A percentile compares a stretch with the other conserved stretches of the same genome.
These are phyloP conservation scores for Euphrasia confusa DNA, from an alignment of 257 asterid genomes.

Conservation along the genomic window DNA sequence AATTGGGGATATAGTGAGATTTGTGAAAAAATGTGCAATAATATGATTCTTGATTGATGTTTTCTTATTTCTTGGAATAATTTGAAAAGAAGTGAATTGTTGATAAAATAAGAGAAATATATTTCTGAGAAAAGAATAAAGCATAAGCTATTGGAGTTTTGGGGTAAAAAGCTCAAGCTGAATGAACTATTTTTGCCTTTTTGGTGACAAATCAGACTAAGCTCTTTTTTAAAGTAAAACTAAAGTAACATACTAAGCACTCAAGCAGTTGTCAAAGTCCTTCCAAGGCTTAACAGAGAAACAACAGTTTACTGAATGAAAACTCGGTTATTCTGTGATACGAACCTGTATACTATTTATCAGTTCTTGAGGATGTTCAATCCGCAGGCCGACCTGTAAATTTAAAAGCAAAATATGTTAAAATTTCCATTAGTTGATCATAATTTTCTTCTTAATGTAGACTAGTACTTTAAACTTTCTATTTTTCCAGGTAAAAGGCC, in stretches of 20 bases:
- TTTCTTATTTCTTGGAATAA: too few relatives aligned
- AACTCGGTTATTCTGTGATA: not conserved
- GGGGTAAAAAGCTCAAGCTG: not conserved
- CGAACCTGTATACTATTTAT: conserved; percentile 81
- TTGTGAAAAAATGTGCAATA: not conserved
- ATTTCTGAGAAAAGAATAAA: too few relatives aligned
- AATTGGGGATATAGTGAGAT: not conserved
- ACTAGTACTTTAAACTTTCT: conserved; percentile 2
- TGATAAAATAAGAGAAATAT: too few relatives aligned
- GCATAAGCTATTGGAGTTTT: not conserved
- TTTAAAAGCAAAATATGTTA: conserved; percentile 17
- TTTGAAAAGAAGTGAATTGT: too few relatives aligned
- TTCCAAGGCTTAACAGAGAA: not conserved
- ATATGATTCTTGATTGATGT: too few relatives aligned
- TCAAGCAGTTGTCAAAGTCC: conserved; percentile 8
- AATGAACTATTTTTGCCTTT: too few relatives aligned
- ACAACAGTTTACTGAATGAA: conserved; percentile 3
- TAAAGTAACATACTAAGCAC: not conserved
- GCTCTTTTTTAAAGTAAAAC: too few relatives aligned
- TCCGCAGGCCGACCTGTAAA: conserved; percentile 79
- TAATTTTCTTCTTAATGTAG: not conserved
- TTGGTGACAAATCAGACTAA: too few relatives aligned
- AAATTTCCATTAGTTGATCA: conserved; percentile 9
- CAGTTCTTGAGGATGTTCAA: conserved; percentile 94
- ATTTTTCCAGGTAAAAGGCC: not conserved